Evolutionary conservation across 305 asterid genomes (phyloP), one percentile per base, ranked within the genome.

Genomic region (Solanum aculeatissimum): DNA sequence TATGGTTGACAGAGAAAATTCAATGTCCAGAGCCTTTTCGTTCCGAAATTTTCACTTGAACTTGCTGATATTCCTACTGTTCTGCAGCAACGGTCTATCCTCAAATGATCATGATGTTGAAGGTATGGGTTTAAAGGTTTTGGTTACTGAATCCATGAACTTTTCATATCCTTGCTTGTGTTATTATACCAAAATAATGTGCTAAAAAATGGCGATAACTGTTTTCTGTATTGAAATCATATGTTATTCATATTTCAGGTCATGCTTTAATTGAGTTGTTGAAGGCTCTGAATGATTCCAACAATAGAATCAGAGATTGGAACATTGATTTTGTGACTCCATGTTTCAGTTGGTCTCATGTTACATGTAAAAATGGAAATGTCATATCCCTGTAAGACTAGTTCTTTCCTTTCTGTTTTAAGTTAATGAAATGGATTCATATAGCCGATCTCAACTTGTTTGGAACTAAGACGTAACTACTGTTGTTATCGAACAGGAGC

Each of bases 261-360:
- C 92, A 90, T 80, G 96, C 95, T 69, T 87, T 96, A 84, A 71
- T 91, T 70, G 94, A 93, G 84, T 82, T 96, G 79, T 84, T 89
- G 79, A 84, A 79, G 58, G 92, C 90, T 77, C 91, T 96, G 81
- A 92, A 94, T 82, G 98, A 93, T 86, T 89, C 99, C 19, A 81
- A 84, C 74, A 80, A 89, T 80, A 89, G 84, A 83, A 87, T 96
- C 65, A 85, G 23, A 19, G 92, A 92, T 85, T 96, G 99, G 99
- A 89, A 94, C 74, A 5, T 13, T 69, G 38, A 83, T 89, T 89
- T 93, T 25, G 99, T 96, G 47, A 92, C 94, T 91, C 99, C 99
- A 42, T 96, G 99, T 88, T 87, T 85, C 88, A 96, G 98, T 84
- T 96, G 98, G 98, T 91, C 96, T 80, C 91, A 91, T 70, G 97